Base-by-base conservation (phyloP, 768 basidiomycete genomes). In the Suillus subluteus region DNA sequence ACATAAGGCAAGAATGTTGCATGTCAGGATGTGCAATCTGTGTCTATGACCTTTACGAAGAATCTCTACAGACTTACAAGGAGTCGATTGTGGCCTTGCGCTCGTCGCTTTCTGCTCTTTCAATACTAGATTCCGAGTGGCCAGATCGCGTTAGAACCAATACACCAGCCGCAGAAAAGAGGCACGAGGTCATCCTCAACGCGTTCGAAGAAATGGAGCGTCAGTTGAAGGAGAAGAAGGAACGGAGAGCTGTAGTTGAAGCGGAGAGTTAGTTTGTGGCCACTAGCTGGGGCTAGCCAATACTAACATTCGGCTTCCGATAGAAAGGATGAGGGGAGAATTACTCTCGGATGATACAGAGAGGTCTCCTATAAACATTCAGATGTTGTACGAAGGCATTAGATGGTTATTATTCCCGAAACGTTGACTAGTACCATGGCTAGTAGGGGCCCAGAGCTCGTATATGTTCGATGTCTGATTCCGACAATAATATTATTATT, bases 21-120 rank as follows among this genome's bases (percentile, higher is more conserved):
- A 96, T 96, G 95, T 95, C 94, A 3, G 93, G 93, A 38, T 97
- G 95, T 73, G 92, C 94, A 0, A 78, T 96, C n/a, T 96, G 95
- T 75, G 91, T 96, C 9, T 93, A 96, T 78, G 94, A 95, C 71
- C 76, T 95, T 32, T 94, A 95, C 78, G 88, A 92, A 67, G 93
- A 95, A 58, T 85, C 89, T 0, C 75, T 93, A 2, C 80, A 81
- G 30, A 81, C 79, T 15, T 95, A 95, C 79, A 83, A 84, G 32
- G 81, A 84, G 15, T 82, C 88, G 5, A 69, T 95, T 0, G 71
- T 72, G 3, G 67, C 79, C 0, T 76, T 95, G 12, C 83, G 85
- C n/a, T 58, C 76, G 6, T 80, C 86, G 3, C 85, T 96, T 15
- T 58, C 72, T 2, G 73, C 78, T 0, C 75, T 82, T 64, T 74